Evolutionary conservation across 139 green algal genomes (phyloP).

Genomic region (Eudorina sp.): DNA sequence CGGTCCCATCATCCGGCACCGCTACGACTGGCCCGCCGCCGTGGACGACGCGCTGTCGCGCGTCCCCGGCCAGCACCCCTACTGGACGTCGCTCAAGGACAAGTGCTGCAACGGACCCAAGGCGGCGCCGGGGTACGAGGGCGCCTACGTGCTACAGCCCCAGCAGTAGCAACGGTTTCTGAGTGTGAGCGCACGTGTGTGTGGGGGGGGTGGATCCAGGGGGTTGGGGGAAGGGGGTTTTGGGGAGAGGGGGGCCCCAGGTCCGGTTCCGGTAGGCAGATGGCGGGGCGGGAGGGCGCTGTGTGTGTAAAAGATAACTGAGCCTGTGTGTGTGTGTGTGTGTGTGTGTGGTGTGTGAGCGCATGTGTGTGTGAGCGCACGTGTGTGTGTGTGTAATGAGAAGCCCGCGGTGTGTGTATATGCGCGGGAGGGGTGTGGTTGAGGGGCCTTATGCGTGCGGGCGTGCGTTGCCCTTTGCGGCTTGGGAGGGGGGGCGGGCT

Average conservation of each 20-base stretch:
- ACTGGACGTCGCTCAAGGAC: background rate
- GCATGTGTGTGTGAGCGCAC: background rate
- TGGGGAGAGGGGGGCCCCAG: too few relatives aligned
- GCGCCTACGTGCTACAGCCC: background rate
- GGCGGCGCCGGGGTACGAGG: background rate
- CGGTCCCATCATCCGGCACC: constrained; percentile 8
- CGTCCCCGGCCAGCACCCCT: background rate
- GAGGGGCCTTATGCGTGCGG: too few relatives aligned
- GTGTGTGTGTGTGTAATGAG: background rate
- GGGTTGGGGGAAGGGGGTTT: too few relatives aligned
- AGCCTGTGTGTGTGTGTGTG: background rate
- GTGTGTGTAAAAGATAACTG: background rate
- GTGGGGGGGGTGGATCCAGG: too few relatives aligned
- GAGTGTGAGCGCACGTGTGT: background rate
- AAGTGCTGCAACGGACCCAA: background rate
- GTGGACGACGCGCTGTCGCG: background rate
- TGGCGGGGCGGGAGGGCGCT: too few relatives aligned
- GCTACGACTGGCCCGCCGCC: constrained; percentile 29
- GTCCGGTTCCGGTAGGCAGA: too few relatives aligned
- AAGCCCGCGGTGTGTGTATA: background rate
- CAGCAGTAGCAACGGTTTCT: background rate
- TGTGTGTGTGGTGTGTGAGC: background rate
- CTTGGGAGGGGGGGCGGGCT: background rate
- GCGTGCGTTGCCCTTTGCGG: background rate
- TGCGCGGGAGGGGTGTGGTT: too few relatives aligned